Conservation (phyloP, 2,329 filamentous ascomycete genomes). For the Laburnicola sp. region DNA sequence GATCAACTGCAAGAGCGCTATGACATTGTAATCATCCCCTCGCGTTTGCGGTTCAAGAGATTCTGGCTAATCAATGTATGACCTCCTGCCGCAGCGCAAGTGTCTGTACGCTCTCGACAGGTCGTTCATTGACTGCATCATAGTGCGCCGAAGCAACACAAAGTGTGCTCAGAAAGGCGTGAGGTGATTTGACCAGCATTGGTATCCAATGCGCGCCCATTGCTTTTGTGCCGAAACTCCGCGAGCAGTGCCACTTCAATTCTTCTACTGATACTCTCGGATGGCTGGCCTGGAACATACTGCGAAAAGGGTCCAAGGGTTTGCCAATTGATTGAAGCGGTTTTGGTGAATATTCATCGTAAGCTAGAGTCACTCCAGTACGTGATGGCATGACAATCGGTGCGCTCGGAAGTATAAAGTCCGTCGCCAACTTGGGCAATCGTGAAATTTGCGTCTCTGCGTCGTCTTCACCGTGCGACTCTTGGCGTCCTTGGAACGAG, state of each 20-base stretch:
- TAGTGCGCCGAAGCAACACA: slow-evolving; percentile 40
- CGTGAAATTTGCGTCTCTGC: slow-evolving; percentile 13
- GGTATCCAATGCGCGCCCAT: slow-evolving; percentile 43
- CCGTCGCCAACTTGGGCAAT: slow-evolving; percentile 8
- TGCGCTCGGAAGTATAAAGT: slow-evolving; percentile 21
- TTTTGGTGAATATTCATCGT: slow-evolving; percentile 19
- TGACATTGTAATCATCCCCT: slow-evolving; percentile 41
- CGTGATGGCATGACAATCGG: slow-evolving; percentile 29
- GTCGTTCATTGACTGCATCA: slow-evolving; percentile 31
- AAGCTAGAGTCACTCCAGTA: slow-evolving; percentile 19
- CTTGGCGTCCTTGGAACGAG: slow-evolving; percentile 7
- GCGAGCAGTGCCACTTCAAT: slow-evolving; percentile 42
- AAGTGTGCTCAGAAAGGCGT: slow-evolving; percentile 45
- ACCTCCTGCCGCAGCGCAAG: slow-evolving; percentile 39
- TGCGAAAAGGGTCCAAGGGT: slow-evolving; percentile 40
- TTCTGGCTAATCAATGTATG: slow-evolving; percentile 37
- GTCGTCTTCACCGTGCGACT: slow-evolving; percentile 4
- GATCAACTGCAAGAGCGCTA: slow-evolving; percentile 43
- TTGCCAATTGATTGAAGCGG: slow-evolving; percentile 36
- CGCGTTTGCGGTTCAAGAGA: slow-evolving; percentile 25
- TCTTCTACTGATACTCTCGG: slow-evolving; percentile 36
- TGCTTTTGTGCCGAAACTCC: slow-evolving; percentile 37
- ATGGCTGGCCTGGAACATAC: slow-evolving; percentile 38
- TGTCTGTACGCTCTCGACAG: slow-evolving; percentile 36
- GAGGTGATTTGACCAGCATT: slow-evolving; percentile 34